These are phyloP conservation scores for Teunomyces funiuensis DNA, from an alignment of 805 yeast species.

Conservation along the genomic window DNA sequence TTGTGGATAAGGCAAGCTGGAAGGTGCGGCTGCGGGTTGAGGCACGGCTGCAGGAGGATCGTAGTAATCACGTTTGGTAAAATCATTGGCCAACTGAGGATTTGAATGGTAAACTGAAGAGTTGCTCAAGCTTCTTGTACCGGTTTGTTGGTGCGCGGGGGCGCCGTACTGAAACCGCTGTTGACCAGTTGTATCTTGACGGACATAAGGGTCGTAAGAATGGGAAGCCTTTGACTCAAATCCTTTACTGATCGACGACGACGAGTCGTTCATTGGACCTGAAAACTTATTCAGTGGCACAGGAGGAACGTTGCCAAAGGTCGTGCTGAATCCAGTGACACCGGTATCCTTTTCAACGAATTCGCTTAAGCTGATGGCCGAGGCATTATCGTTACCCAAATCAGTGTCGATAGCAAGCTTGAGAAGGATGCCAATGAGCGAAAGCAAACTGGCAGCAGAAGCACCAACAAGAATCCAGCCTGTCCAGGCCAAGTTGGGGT, in stretches of 20 bases:
- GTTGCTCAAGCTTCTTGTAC: constrained; percentile 11
- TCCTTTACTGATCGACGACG: constrained; percentile 18
- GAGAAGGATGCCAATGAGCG: constrained; percentile 49
- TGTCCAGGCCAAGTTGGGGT: constrained; percentile 69
- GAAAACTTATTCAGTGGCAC: constrained; percentile 7
- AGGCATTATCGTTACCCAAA: neutral
- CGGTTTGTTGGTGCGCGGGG: constrained; percentile 5
- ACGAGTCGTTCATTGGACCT: constrained; percentile 2
- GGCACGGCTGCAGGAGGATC: constrained; percentile 6
- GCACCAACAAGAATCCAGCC: constrained; percentile 71
- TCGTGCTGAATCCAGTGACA: constrained; percentile 4
- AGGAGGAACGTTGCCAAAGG: constrained; percentile 23
- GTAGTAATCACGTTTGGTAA: constrained; percentile 19
- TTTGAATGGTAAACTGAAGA: constrained; percentile 31
- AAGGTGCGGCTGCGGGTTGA: constrained; percentile 24
- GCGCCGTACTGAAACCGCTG: neutral
- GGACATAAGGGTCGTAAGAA: constrained; percentile 2
- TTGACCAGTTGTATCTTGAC: neutral
- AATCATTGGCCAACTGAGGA: constrained; percentile 34
- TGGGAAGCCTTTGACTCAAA: constrained; percentile 19
- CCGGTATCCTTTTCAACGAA: constrained; percentile 3
- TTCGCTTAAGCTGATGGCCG: neutral
- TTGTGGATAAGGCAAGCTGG: constrained; percentile 26
- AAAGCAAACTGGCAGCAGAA: constrained; percentile 53
- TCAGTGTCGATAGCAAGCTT: constrained; percentile 6